Conservation (phyloP, 2,329 filamentous ascomycete species). For the Cephalotrichum gorgonifer region DNA sequence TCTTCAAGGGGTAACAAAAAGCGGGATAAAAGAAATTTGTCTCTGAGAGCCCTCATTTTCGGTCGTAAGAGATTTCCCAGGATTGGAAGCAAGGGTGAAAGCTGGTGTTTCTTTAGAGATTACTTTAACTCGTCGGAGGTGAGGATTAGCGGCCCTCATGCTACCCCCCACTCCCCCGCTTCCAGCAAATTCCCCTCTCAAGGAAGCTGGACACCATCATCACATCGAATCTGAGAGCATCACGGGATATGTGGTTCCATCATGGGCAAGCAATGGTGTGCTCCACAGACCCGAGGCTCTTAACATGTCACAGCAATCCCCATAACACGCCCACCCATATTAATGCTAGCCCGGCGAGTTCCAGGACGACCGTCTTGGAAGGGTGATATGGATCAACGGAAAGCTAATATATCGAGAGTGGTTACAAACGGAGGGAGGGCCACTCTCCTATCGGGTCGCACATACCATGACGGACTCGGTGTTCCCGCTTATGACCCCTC, state of each 20-base stretch:
- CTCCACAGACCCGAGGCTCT: background rate
- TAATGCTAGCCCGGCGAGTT: background rate
- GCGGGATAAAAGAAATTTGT: no score
- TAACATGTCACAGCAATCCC: background rate
- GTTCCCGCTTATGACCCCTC: slow-evolving; percentile 1
- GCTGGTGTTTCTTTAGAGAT: no score
- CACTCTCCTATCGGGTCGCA: background rate
- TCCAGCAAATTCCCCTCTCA: no score
- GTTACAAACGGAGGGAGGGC: background rate
- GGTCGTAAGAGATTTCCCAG: no score
- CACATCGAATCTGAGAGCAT: background rate
- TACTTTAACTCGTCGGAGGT: no score
- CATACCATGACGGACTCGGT: no score
- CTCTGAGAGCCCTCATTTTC: no score
- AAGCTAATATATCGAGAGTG: background rate
- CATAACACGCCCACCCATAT: background rate
- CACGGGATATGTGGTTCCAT: background rate
- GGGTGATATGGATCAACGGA: background rate
- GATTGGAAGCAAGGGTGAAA: no score
- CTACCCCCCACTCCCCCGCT: no score
- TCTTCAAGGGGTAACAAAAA: no score
- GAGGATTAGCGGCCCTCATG: no score
- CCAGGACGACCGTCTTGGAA: background rate
- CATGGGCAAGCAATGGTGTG: background rate
- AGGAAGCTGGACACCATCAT: background rate